These are phyloP conservation scores for Xanthoconium separans DNA, from an alignment of 1,284 basidiomycete genomes.

Conservation along the genomic window DNA sequence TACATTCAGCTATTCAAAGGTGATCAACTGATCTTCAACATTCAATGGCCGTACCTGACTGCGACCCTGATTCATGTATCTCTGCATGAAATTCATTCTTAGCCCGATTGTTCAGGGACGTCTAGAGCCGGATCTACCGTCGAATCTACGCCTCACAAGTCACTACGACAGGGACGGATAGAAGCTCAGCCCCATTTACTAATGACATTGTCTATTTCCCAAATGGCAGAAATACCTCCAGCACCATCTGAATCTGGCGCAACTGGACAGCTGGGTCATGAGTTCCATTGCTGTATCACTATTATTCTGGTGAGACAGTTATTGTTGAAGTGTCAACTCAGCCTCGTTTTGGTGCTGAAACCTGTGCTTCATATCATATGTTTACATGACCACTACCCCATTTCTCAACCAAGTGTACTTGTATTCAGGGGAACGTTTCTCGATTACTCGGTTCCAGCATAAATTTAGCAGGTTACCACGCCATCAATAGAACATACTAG, in stretches of 20 bases:
- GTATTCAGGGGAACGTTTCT: slow-evolving; percentile 18
- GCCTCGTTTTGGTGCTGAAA: not conserved
- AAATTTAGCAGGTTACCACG: slow-evolving; percentile 7
- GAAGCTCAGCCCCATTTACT: slow-evolving; percentile 14
- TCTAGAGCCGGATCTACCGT: slow-evolving; percentile 17
- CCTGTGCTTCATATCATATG: not conserved
- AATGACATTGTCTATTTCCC: slow-evolving; percentile 7
- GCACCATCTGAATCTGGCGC: not conserved
- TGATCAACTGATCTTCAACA: slow-evolving; percentile 20
- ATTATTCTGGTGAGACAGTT: too few relatives aligned
- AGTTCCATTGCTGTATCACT: not conserved
- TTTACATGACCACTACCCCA: not conserved
- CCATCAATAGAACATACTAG: slow-evolving; percentile 13
- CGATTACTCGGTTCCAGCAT: not conserved
- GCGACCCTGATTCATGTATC: slow-evolving; percentile 30
- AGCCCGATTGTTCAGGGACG: slow-evolving; percentile 23
- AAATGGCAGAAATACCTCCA: slow-evolving; percentile 22
- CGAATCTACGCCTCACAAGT: slow-evolving; percentile 19
- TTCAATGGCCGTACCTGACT: slow-evolving; percentile 20
- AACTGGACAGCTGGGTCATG: not conserved
- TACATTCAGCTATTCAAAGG: not conserved
- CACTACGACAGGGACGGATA: slow-evolving; percentile 29
- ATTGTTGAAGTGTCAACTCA: too few relatives aligned
- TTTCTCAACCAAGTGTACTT: slow-evolving; percentile 1
- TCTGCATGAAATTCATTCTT: slow-evolving; percentile 24